Conservation (phyloP, 2,329 filamentous ascomycete species). For the Neofusicoccum ribis region DNA sequence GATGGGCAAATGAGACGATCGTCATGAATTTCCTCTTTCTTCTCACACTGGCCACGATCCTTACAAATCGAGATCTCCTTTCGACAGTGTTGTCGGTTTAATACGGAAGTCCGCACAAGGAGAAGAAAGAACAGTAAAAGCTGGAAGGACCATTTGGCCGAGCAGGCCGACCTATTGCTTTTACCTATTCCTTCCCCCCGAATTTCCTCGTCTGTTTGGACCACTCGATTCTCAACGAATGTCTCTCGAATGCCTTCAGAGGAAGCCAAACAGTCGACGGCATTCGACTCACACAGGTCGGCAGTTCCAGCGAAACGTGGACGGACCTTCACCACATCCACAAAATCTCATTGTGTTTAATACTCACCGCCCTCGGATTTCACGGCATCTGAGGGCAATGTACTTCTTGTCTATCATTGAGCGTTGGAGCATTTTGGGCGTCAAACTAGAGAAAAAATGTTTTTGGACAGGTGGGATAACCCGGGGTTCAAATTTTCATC, state of each 20-base stretch:
- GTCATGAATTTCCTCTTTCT: constrained; percentile 2
- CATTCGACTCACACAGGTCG: not conserved
- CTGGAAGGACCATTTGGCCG: not conserved
- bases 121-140: not conserved
- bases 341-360: constrained; percentile 3
- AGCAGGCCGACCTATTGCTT: not conserved
- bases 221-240: not conserved
- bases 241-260: not conserved
- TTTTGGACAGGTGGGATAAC: not conserved
- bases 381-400: not conserved
- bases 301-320: not conserved
- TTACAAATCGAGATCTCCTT: constrained; percentile 6
- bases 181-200: not conserved
- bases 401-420: constrained; percentile 11
- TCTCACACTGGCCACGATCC: constrained; percentile 10
- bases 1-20: constrained; percentile 29
- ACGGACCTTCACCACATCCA: not conserved
- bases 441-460: constrained; percentile 8
- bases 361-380: not conserved
- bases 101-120: not conserved
- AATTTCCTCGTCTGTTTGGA: not conserved
- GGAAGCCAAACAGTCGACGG: too few relatives aligned
- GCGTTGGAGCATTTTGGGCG: constrained; percentile 17
- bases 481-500: not conserved
- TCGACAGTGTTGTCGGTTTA: not conserved